Conservation (phyloP, 352 stramenopile species). For the Globisporangium yorkense region DNA sequence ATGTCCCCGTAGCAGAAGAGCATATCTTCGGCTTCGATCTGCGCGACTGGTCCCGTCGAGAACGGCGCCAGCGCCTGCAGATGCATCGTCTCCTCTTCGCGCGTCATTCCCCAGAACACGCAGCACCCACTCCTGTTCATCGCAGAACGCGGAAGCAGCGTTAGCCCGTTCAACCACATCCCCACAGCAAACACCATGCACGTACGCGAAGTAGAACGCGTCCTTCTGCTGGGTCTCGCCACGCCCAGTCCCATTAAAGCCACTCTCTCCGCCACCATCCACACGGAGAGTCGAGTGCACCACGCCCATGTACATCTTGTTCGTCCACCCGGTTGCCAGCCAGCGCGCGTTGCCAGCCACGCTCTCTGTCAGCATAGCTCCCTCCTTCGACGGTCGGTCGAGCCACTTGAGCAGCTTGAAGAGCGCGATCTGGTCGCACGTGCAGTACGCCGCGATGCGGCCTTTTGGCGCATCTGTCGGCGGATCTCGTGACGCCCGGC, state of each 20-base stretch:
- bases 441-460: conserved; percentile 64
- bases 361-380: neutral
- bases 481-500: conserved; percentile 24
- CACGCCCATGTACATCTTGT: conserved; percentile 73
- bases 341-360: neutral
- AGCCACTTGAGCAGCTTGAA: conserved; percentile 76
- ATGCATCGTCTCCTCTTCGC: conserved; percentile 42
- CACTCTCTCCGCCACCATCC: neutral
- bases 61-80: conserved; percentile 52
- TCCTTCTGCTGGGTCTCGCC: conserved; percentile 41
- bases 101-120: conserved; percentile 63
- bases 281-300: conserved; percentile 36
- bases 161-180: neutral
- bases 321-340: conserved; percentile 30
- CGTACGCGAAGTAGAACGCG: conserved; percentile 65
- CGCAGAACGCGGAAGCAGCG: neutral
- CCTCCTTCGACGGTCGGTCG: conserved; percentile 22
- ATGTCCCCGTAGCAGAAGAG: conserved; percentile 46
- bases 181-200: neutral
- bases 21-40: conserved; percentile 63
- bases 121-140: conserved; percentile 48
- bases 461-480: conserved; percentile 32
- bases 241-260: conserved; percentile 1
- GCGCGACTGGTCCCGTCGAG: conserved; percentile 31
- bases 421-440: conserved; percentile 58